Evolutionary conservation across 2,329 filamentous ascomycete species (phyloP).

Genomic region (Cladosporium phlei): DNA sequence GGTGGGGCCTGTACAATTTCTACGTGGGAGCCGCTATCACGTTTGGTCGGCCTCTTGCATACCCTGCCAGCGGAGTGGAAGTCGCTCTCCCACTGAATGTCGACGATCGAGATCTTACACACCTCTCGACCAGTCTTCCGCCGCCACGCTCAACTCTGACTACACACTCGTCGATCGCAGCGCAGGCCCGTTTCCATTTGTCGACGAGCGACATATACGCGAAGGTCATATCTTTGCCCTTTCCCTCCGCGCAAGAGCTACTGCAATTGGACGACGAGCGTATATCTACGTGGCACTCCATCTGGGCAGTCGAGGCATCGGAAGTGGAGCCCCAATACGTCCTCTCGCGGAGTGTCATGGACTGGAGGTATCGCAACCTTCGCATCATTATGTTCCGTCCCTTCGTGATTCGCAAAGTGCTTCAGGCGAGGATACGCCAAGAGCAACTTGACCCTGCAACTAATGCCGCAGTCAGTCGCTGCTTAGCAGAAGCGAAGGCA

Average conservation of each 20-base stretch:
- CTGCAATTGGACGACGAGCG: constrained; percentile 38
- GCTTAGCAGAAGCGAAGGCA: constrained; percentile 39
- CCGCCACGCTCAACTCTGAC: constrained; percentile 29
- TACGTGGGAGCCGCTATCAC: constrained; percentile 49
- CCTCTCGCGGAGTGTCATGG: constrained; percentile 40
- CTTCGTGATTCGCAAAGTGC: constrained; percentile 40
- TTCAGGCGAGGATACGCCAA: constrained; percentile 22
- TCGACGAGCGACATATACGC: constrained; percentile 44
- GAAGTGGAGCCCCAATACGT: constrained; percentile 35
- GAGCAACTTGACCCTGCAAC: constrained; percentile 11
- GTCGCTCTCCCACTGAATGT: constrained; percentile 42
- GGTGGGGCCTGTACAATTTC: constrained; percentile 41
- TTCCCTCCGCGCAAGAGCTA: constrained; percentile 40
- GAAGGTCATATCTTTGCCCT: constrained; percentile 42
- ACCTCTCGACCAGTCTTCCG: constrained; percentile 22
- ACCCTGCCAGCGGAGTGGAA: constrained; percentile 43
- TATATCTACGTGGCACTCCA: constrained; percentile 37
- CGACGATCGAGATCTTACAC: constrained; percentile 40
- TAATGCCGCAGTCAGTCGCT: constrained; percentile 33
- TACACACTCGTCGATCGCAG: constrained; percentile 41
- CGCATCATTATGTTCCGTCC: constrained; percentile 47
- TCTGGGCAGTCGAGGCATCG: constrained; percentile 35
- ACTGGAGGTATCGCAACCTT: constrained; percentile 43
- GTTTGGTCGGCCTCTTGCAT: constrained; percentile 45
- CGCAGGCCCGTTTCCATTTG: constrained; percentile 44